phyloP scores from a whole-genome alignment of 768 basidiomycete genomes.

The Crucibulum laeve region DNA sequence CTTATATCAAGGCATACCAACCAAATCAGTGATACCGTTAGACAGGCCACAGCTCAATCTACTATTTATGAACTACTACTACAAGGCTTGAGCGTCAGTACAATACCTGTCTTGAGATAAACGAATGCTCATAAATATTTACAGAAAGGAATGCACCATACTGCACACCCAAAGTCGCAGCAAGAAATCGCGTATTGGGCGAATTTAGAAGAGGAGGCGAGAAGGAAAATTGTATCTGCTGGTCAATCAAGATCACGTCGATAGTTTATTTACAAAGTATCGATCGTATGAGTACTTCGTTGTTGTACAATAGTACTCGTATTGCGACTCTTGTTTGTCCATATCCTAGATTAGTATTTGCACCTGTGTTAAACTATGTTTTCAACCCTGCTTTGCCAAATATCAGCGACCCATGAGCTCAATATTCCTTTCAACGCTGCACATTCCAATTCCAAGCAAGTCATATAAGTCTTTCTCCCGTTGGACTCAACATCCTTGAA shows the following conservation, averaged over 20 bases:
- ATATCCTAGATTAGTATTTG: too few relatives aligned
- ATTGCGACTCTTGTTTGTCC: too few relatives aligned
- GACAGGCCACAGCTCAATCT: constrained; percentile 65
- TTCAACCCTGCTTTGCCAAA: too few relatives aligned
- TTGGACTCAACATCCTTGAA: neutral
- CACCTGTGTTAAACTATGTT: too few relatives aligned
- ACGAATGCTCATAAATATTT: constrained; percentile 5
- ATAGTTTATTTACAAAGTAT: too few relatives aligned
- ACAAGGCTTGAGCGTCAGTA: constrained; percentile 69
- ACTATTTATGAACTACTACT: constrained; percentile 74
- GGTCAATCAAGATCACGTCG: constrained; percentile 30
- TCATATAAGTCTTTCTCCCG: neutral
- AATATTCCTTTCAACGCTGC: too few relatives aligned
- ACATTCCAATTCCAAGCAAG: neutral
- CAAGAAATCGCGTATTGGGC: constrained; percentile 86
- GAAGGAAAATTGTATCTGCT: constrained; percentile 49
- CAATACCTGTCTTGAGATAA: neutral
- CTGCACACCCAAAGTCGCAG: constrained; percentile 81
- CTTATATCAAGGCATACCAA: constrained; percentile 71
- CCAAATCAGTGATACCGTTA: constrained; percentile 55
- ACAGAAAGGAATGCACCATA: constrained; percentile 64
- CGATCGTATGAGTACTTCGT: too few relatives aligned
- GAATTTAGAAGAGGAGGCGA: constrained; percentile 78
- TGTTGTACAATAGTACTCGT: too few relatives aligned
- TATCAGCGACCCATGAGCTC: too few relatives aligned